A percentile compares a stretch with the other conserved stretches of the same genome.
These are phyloP conservation scores for Pseudopediastrum boryanum DNA, from an alignment of 139 green algal species.

Conservation along the genomic window DNA sequence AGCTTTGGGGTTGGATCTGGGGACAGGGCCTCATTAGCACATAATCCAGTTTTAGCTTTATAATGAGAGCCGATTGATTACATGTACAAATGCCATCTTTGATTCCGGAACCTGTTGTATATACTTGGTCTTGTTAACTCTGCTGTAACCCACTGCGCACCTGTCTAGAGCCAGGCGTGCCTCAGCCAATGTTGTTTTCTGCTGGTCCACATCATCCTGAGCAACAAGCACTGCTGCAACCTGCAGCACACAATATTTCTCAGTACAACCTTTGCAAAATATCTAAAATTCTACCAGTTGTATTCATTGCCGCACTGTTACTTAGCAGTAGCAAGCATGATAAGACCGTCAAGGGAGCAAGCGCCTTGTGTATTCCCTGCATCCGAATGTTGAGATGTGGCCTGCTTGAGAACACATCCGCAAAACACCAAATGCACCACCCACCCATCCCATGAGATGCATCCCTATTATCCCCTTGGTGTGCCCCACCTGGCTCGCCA, in stretches of 20 bases:
- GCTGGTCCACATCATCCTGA: conserved; percentile 15
- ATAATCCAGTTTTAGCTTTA: not conserved
- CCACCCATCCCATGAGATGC: not conserved
- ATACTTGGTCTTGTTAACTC: not conserved
- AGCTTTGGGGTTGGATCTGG: not conserved
- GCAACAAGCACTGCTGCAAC: conserved; percentile 11
- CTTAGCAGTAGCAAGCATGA: not conserved
- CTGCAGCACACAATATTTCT: not conserved
- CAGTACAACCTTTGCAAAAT: not conserved
- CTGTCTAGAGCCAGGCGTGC: conserved; percentile 28
- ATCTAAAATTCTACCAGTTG: not conserved
- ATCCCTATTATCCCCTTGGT: not conserved
- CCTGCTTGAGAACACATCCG: not conserved
- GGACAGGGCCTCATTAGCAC: not conserved
- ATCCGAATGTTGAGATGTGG: not conserved
- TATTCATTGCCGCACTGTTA: no score
- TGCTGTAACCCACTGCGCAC: not conserved
- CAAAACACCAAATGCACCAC: not conserved
- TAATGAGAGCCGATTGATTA: not conserved
- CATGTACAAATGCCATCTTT: not conserved
- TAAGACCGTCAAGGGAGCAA: not conserved
- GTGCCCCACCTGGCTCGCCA: conserved; percentile 3
- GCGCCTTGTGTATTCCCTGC: not conserved
- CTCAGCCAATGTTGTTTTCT: conserved; percentile 2
- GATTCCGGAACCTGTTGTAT: not conserved